Evolutionary conservation across 2,329 filamentous ascomycete species (phyloP), one percentile per base, ranked within the genome.

Genomic region (Setomelanomma holmii): DNA sequence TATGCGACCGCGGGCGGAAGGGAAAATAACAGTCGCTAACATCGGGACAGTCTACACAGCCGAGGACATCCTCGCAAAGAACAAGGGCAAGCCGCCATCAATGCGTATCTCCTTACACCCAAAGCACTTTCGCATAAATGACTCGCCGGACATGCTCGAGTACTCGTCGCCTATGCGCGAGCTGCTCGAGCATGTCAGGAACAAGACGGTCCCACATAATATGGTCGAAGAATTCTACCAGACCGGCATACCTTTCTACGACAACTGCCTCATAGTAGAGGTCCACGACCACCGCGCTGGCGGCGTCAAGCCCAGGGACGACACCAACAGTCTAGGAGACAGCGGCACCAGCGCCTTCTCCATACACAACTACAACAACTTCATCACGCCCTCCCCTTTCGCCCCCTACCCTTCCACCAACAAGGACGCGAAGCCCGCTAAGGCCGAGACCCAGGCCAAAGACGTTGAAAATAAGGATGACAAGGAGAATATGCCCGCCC

Each of bases 111-210:
- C 97, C 72, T 80, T 99, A 24, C 88, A 97, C 70, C 83, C 87
- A 8, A 91, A 85, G 4, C 89, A 96, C 75, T 98, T 96, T 71
- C 68, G 72, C 52, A 56, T 99, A 76, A 93, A 98, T 64, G 87
- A 92, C 66, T 93, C 97, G 75, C 92, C 96, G 74, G 90, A 93
- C 68, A 93, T 90, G 70, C 97, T 96, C 66, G 84, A 86, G 4
- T 98, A 98, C 75, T 90, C 91, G 66, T 96, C 92, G 17, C 92
- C 95, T 20, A 97, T 98, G 93, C 86, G 84, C 64, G 76, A 90
- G 62, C 80, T 90, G 43, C 80, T 97, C 33, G 87, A 96, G 61
- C 92, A 96, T 73, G 75, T 98, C 40, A 84, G 84, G 60, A 80
- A 79, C 36, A 85, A 89, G 50, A 96, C 91, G 0, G 81, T 99